These are phyloP conservation scores for Chamaecrista fasciculata DNA, from an alignment of 306 rosid species.

Conservation along the genomic window DNA sequence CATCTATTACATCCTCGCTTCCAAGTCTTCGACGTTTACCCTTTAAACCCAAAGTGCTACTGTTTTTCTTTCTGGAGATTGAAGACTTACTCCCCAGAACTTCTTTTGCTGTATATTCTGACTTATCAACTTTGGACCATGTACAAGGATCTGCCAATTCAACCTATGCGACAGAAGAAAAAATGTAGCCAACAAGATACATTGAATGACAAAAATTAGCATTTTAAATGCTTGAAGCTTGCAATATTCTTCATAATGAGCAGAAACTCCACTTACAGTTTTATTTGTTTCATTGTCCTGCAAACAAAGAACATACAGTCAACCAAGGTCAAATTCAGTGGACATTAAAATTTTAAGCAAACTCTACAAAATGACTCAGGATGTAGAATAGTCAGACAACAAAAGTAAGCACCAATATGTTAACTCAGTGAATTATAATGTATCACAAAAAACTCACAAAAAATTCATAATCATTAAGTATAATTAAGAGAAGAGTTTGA, in stretches of 20 bases:
- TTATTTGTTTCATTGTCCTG: slow-evolving; percentile 87
- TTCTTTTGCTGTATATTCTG: slow-evolving; percentile 95
- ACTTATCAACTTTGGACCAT: slow-evolving; percentile 87
- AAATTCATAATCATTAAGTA: too few relatives aligned
- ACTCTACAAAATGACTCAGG: too few relatives aligned
- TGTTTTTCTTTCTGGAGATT: slow-evolving; percentile 80
- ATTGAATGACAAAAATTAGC: slow-evolving; percentile 16
- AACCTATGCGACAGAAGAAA: slow-evolving; percentile 49
- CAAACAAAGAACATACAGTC: slow-evolving; percentile 30
- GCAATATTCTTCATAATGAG: slow-evolving; percentile 68
- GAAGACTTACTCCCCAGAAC: slow-evolving; percentile 64
- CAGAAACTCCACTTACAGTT: slow-evolving; percentile 72
- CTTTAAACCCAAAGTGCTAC: slow-evolving; percentile 66
- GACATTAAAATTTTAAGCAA: too few relatives aligned
- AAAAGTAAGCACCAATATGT: too few relatives aligned
- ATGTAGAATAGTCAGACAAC: too few relatives aligned
- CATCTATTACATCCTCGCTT: slow-evolving; percentile 84
- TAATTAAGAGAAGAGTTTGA: too few relatives aligned
- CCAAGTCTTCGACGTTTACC: slow-evolving; percentile 78
- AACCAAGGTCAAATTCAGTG: slow-evolving; percentile 21
- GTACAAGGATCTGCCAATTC: slow-evolving; percentile 80
- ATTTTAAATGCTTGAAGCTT: slow-evolving; percentile 35
- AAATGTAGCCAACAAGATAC: slow-evolving; percentile 18
- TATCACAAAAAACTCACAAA: too few relatives aligned
- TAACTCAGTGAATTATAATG: too few relatives aligned